phyloP scores from a whole-genome alignment of 768 basidiomycete genomes.

The Lactarius quietus region DNA sequence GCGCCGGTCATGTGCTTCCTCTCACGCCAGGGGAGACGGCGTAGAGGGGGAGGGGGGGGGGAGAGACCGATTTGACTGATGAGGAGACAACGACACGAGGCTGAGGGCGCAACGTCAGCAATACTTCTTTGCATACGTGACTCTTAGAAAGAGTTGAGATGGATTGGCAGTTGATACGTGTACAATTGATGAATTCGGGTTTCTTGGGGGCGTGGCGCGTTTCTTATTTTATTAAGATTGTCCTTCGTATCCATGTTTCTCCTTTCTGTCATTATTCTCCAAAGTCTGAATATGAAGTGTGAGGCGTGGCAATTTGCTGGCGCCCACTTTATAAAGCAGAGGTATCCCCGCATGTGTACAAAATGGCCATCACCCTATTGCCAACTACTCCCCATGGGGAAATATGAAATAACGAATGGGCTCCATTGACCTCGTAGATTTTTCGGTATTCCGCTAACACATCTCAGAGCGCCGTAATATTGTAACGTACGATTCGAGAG shows the following conservation, averaged over 20 bases:
- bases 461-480: background rate
- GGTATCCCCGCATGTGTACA: background rate
- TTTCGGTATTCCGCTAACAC: background rate
- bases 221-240: background rate
- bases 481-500: no score
- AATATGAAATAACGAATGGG: slow-evolving; percentile 2
- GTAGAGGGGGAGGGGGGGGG: slow-evolving; percentile 47
- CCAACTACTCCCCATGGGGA: background rate
- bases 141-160: slow-evolving; percentile 41
- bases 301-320: background rate
- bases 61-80: slow-evolving; percentile 45
- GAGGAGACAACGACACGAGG: slow-evolving; percentile 35
- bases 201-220: background rate
- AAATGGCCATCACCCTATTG: background rate
- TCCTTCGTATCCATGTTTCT: background rate
- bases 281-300: background rate
- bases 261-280: background rate
- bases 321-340: background rate
- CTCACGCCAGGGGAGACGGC: slow-evolving; percentile 46
- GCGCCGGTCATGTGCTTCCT: slow-evolving; percentile 43
- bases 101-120: slow-evolving; percentile 30
- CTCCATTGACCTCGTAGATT: background rate
- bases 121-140: slow-evolving; percentile 38
- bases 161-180: slow-evolving; percentile 42
- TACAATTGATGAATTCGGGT: slow-evolving; percentile 34